These are phyloP conservation scores for Carallia pectinifolia DNA, from an alignment of 345 rosid genomes.

Conservation along the genomic window DNA sequence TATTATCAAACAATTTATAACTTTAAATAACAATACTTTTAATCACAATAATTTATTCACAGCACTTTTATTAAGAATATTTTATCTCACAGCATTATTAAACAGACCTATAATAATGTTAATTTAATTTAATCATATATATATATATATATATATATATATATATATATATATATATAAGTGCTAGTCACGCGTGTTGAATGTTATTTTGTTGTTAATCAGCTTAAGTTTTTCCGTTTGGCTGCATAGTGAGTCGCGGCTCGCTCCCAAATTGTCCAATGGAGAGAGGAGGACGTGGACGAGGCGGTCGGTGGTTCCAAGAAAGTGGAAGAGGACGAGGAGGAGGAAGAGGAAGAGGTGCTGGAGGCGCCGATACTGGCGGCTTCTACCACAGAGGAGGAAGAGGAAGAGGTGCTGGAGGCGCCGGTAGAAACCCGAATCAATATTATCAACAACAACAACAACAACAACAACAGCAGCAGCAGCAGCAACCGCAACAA, in stretches of 20 bases:
- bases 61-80: too few relatives aligned
- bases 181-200: neutral
- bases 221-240: neutral
- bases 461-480: neutral
- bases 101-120: too few relatives aligned
- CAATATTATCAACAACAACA: neutral
- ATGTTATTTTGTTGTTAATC: neutral
- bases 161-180: neutral
- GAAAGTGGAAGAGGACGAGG: slow-evolving; percentile 13
- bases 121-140: too few relatives aligned
- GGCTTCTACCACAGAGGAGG: neutral
- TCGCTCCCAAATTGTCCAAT: slow-evolving; percentile 37
- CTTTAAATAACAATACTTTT: too few relatives aligned
- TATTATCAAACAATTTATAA: too few relatives aligned
- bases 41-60: too few relatives aligned
- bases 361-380: neutral
- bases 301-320: slow-evolving; percentile 25
- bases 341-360: slow-evolving; percentile 2
- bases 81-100: too few relatives aligned
- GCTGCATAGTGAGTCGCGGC: neutral
- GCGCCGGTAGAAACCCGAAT: neutral
- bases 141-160: too few relatives aligned
- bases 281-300: slow-evolving; percentile 42
- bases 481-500: too few relatives aligned
- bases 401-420: neutral